Base-by-base conservation (phyloP, 2,329 filamentous ascomycete genomes). In the Sarocladiaceae sp. region DNA sequence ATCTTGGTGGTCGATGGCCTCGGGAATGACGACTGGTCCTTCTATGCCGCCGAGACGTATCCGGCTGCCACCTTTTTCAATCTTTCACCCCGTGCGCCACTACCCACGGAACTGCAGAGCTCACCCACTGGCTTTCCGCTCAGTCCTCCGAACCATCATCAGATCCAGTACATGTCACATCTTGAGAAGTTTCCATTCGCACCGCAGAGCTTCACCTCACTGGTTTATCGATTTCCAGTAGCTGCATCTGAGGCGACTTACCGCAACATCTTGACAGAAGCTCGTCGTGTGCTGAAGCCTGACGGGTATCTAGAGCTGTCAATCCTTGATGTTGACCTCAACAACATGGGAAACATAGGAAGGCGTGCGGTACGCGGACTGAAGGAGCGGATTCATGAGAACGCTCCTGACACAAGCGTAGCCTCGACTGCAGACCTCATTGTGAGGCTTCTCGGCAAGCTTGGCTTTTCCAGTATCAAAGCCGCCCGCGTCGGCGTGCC, bases 11-110 rank as follows among this genome's bases (percentile, higher is more conserved):
- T 93, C 46, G 87, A 93, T 63, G 87, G 87, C 4, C 79, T 93
- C 23, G 87, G 87, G n/a, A 90, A 89, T 56, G 81, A 85, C 52
- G 87, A 93, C 57, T 93, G 87, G 87, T 90, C 86, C 0, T 90
- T 88, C 60, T 91, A 89, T 53, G 85, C 85, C 16, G 85, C 87
- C 6, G 80, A 90, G 57, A 88, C 85, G 1, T 91, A 91, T 51
- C 83, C 84, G 0, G 72, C 73, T 1, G 83, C 83, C 0, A 83
- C 79, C 2, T 83, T 93, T 50, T 91, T 87, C 67, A 88, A 90
- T 57, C 71, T 91, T 19, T 82, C 79, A 1, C 79, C 80, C 6
- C 67, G 75, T 21, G 68, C 73, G 31, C 73, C 73, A 32, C 54
- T 73, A n/a, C 67, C 68, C 0, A 55, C 64, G n/a, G 70, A 73